Conservation (phyloP, 768 basidiomycete genomes). For the Fomitopsis pulvina region DNA sequence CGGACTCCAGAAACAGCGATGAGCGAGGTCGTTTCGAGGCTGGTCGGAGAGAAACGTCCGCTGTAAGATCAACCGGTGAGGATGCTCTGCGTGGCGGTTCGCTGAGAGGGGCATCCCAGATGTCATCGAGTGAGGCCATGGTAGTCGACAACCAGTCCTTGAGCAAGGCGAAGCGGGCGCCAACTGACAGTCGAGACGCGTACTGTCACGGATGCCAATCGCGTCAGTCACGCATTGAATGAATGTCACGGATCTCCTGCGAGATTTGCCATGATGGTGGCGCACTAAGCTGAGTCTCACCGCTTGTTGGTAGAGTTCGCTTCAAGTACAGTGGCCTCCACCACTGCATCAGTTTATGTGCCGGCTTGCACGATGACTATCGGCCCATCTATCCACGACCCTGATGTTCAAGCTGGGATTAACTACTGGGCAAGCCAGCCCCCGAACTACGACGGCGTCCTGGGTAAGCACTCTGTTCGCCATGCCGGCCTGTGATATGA, state of each 20-base stretch:
- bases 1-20: slow-evolving; percentile 50
- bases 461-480: slow-evolving; percentile 41
- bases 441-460: slow-evolving; percentile 80
- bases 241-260: background rate
- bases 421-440: slow-evolving; percentile 82
- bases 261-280: background rate
- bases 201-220: slow-evolving; percentile 7
- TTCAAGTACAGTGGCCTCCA: too few species aligned
- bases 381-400: slow-evolving; percentile 14
- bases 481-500: background rate
- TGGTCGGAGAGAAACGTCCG: background rate
- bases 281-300: background rate
- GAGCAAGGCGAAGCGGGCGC: background rate
- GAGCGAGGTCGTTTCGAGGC: slow-evolving; percentile 28
- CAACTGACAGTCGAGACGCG: slow-evolving; percentile 7
- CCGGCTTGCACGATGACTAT: too few species aligned
- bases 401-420: slow-evolving; percentile 71
- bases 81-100: slow-evolving; percentile 15
- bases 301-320: too few species aligned
- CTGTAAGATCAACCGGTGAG: slow-evolving; percentile 7
- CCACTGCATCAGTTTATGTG: too few species aligned
- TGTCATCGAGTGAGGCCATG: slow-evolving; percentile 25
- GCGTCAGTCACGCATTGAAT: background rate
- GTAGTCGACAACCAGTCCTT: background rate
- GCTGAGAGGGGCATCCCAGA: slow-evolving; percentile 51